Evolutionary conservation across 495 filamentous ascomycete genomes (phyloP), one percentile per base, ranked within the genome.

Genomic region (Lasiosphaeriaceae sp.): DNA sequence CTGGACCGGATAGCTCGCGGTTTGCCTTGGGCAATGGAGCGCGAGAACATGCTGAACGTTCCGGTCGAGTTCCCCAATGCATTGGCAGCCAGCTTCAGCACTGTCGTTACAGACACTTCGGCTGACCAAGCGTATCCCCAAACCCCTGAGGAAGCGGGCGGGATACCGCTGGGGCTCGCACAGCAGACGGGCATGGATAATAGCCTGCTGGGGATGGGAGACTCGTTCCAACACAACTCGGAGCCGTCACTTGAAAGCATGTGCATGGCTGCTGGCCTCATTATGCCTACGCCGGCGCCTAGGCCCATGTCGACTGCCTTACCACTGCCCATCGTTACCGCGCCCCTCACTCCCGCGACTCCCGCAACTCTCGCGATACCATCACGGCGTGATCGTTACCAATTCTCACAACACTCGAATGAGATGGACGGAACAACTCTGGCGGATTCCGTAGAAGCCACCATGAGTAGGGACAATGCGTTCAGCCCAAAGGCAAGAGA

Each of bases 31-130:
- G 56, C 56, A 7, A 68, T 70, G 67, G 54, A 64, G 23, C 22
- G 51, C 16, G 54, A 62, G 11, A 70, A 68, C 39, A 4, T 17
- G 12, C 3, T 17, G 12, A 48, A 46, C 19, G 47, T 64, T 6
- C 58, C 67, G n/a, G 26, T 66, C 35, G 67, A 68, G 39, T 12
- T 70, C 2, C 61, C 57, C 20, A 37, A 53, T 17, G 64, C 63
- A 7, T 17, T 60, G 29, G 37, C 57, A 6, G 58, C 64, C 3
- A 52, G n/a, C 14, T 66, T 54, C 29, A 44, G 21, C 17, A 56
- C 56, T 6, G 37, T 41, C 37, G n/a, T 41, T 31, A 4, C 26
- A 31, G 26, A 31, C 9, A 31, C 26, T 31, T 31, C 26, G 9
- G 9, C 26, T 9, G 9, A 3, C 26, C 26, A 31, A 9, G 4